A percentile compares a stretch with the other conserved stretches of the same genome.
Conservation (phyloP, 164 flowering plant species). For the Vitis labrusca region DNA sequence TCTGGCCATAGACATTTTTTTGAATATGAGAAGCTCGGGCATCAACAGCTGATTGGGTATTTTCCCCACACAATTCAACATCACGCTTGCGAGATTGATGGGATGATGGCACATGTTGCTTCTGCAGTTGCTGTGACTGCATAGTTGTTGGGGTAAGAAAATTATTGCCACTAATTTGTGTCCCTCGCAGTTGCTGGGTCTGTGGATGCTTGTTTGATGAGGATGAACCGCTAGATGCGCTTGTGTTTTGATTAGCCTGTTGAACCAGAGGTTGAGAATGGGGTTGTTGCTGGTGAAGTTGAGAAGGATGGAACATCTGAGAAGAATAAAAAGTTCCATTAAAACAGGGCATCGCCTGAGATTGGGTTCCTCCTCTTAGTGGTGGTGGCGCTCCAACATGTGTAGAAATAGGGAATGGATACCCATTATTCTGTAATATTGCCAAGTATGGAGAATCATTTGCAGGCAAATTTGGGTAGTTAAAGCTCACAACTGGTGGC, state of each 20-base stretch:
- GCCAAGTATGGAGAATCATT: constrained; percentile 37
- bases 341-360: constrained; percentile 23
- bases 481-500: constrained; percentile 22
- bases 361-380: constrained; percentile 12
- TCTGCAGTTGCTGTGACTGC: constrained; percentile 15
- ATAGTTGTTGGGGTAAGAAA: constrained; percentile 5
- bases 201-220: constrained; percentile 23
- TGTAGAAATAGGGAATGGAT: constrained; percentile 27
- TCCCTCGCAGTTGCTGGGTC: constrained; percentile 10
- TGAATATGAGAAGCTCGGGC: constrained; percentile 8
- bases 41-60: constrained; percentile 10
- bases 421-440: constrained; percentile 27
- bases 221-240: constrained; percentile 20
- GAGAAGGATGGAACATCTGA: constrained; percentile 32
- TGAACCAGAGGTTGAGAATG: constrained; percentile 12
- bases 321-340: constrained; percentile 30
- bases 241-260: constrained; percentile 15
- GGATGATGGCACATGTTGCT: constrained; percentile 14
- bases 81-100: constrained; percentile 19
- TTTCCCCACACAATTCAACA: constrained; percentile 11
- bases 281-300: constrained; percentile 27
- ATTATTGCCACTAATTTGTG: constrained; percentile 13
- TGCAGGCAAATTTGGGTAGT: constrained; percentile 16
- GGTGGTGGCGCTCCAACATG: constrained; percentile 16
- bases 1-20: constrained; percentile 18